Evolutionary conservation across 768 basidiomycete species (phyloP).

Genomic region (Macrolepiota dolichaula): DNA sequence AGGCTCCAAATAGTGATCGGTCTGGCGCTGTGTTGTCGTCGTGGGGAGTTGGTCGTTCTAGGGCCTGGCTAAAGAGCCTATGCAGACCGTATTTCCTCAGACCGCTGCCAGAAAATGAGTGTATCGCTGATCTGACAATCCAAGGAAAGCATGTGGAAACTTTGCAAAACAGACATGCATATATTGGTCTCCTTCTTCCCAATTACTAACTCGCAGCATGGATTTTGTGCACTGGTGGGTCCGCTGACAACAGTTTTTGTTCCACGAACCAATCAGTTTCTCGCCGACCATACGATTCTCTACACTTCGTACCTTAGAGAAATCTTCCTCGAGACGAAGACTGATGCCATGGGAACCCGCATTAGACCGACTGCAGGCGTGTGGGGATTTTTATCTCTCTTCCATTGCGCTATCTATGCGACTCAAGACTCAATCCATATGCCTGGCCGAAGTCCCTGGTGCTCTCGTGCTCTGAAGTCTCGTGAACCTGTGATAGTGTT

Average conservation of each 20-base stretch:
- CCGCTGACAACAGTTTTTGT: not conserved
- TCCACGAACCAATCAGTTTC: not conserved
- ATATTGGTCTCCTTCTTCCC: not conserved
- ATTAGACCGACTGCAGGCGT: not conserved
- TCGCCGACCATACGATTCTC: not conserved
- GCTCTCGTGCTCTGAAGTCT: not conserved
- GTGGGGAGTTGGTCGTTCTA: not conserved
- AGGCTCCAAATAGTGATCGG: not conserved
- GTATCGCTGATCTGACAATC: not conserved
- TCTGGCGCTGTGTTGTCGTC: not conserved
- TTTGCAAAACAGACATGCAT: not conserved
- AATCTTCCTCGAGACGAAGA: not conserved
- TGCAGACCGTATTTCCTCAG: not conserved
- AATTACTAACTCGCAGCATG: not conserved
- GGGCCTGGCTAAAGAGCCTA: not conserved
- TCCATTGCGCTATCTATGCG: not conserved
- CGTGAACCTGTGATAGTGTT: not conserved
- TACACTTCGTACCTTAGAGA: not conserved
- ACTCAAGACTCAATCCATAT: conserved; percentile 1
- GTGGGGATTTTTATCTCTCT: not conserved
- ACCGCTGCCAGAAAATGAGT: not conserved
- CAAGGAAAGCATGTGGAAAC: not conserved
- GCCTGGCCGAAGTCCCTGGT: not conserved
- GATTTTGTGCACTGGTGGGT: not conserved
- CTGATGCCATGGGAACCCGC: conserved; percentile 7